Evolutionary conservation across 305 asterid species (phyloP), one percentile per base, ranked within the genome.

Genomic region (Lippia alba): DNA sequence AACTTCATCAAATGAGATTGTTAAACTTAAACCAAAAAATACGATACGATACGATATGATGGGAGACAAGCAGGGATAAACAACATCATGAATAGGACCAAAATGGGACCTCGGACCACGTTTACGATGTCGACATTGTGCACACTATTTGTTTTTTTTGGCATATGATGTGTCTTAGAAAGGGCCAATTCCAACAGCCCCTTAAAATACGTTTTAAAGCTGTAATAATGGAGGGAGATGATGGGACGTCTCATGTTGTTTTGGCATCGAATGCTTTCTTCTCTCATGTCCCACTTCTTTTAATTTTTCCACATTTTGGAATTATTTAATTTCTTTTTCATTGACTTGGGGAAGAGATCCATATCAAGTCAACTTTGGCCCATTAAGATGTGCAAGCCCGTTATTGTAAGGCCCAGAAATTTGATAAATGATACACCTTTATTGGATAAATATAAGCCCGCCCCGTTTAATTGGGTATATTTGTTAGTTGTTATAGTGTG

Each of bases 211-310:
- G 9, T 60, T 36, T 36, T 39, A 61, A 39, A 50, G 48, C 10
- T 24, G 54, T 20, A 56, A 24, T 56, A 62, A 65, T 74, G 56
- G 71, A 53, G 70, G 30, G 9, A 33, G 4, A 2, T 8, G 10
- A 71, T 56, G 41, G 8, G 62, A 34, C 75, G 24, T 75, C 11
- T 24, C 50, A 30, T 54, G 71, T 33, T 61, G 66, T 45, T 60
- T 60, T 56, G 67, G 72, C 72, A 64, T 75, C 66, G 63, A 69
- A 56, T 53, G 17, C 50, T 19, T n/a, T n/a, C n/a, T n/a, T n/a
- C n/a, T 64, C 30, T 24, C 30, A 1, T 56, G 46, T 58, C 56
- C 6, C 50, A 7, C 49, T 15, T 34, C n/a, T 15, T n/a, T 64
- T 46, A 49, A 44, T n/a, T 5, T 49, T 8, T 66, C 36, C 19